Evolutionary conservation across 2,329 filamentous ascomycete species (phyloP), one percentile per base, ranked within the genome.

Genomic region (Aspergillus sp.): DNA sequence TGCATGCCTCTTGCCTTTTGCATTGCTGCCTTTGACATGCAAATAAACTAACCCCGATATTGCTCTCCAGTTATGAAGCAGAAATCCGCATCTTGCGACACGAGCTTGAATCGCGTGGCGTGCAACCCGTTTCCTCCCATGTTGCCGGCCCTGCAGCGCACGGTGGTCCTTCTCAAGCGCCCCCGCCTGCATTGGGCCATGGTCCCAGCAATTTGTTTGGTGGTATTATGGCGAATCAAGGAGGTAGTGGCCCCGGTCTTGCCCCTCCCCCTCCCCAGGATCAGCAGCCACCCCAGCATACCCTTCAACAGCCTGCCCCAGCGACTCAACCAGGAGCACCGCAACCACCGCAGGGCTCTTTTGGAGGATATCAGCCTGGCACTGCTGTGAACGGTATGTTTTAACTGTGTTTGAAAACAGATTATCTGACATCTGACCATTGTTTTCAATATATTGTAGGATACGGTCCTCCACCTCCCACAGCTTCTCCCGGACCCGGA

Each of bases 211-310:
- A 96, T 70, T 83, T 98, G 41, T 98, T 99, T 72, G 92, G 91
- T 66, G 92, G 91, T 56, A 96, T 98, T 72, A 98, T 99, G 91
- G 87, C 93, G 56, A 93, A 93, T 64, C 87, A 87, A 75, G 90
- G 88, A 68, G 91, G 93, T 78, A 89, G 88, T 68, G 91, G 90
- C 60, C 89, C 91, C 62, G 91, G 90, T 60, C 87, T 96, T 66
- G 92, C 92, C 63, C 86, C 86, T 68, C 89, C 89, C 59, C 86
- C 85, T 64, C 84, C 85, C 68, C 86, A 88, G 75, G 83, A 88
- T 67, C 86, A 88, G 71, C 80, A 80, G 66, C 79, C 79, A 74
- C 75, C 78, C 66, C 82, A 82, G 60, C 85, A 86, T 75, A 82
- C 85, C 66, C 81, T 84, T 67, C 80, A 80, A 64, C 83, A 82